phyloP scores from a whole-genome alignment of 345 rosid genomes.

The Aquilaria sinensis region DNA sequence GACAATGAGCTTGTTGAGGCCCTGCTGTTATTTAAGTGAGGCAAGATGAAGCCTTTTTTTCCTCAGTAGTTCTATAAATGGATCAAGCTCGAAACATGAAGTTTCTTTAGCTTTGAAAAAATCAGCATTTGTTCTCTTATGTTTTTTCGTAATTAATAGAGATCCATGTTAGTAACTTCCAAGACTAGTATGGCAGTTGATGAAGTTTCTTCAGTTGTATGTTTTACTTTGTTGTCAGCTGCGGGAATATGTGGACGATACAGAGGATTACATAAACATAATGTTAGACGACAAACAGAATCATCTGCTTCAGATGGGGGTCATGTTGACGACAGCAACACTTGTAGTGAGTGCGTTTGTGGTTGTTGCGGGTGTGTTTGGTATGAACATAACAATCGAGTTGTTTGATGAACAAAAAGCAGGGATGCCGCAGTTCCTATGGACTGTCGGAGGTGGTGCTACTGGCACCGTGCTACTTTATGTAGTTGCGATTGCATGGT shows the following conservation, averaged over 20 bases:
- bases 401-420: slow-evolving; percentile 24
- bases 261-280: slow-evolving; percentile 94
- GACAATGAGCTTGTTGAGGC: too few species aligned
- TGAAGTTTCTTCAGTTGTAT: slow-evolving; percentile 8
- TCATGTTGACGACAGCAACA: slow-evolving; percentile 86
- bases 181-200: neutral
- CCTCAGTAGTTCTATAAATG: too few species aligned
- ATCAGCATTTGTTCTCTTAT: too few species aligned
- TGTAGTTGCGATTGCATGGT: slow-evolving; percentile 77
- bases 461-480: slow-evolving; percentile 57
- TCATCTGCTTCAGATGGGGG: slow-evolving; percentile 94
- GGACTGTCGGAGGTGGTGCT: slow-evolving; percentile 73
- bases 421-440: slow-evolving; percentile 43
- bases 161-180: too few species aligned
- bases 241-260: slow-evolving; percentile 91
- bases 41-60: too few species aligned
- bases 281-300: slow-evolving; percentile 97
- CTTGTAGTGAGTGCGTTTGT: slow-evolving; percentile 65
- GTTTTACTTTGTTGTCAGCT: slow-evolving; percentile 35
- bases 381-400: slow-evolving; percentile 67
- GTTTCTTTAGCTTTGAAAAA: neutral
- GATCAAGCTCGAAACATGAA: too few species aligned
- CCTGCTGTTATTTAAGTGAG: too few species aligned
- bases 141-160: neutral
- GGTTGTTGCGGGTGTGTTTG: slow-evolving; percentile 62